These are phyloP conservation scores for Colletotrichum siamense DNA, from an alignment of 2,329 filamentous ascomycete species.

Conservation along the genomic window DNA sequence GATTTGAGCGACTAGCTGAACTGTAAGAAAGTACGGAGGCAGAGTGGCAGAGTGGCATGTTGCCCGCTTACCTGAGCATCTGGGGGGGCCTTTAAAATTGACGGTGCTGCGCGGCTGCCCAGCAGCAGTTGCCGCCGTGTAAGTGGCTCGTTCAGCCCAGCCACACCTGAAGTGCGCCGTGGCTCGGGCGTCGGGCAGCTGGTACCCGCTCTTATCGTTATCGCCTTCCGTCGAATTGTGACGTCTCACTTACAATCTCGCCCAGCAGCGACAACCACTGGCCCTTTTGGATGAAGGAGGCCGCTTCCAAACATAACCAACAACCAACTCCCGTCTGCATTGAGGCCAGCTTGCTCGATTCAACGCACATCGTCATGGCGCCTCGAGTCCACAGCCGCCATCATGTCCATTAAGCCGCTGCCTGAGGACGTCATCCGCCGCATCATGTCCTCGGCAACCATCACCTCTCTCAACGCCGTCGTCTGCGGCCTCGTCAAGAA, in stretches of 20 bases:
- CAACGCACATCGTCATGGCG: not conserved
- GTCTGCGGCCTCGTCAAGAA: conserved; percentile 80
- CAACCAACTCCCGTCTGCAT: not conserved
- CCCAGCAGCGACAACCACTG: not conserved
- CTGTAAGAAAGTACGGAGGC: not conserved
- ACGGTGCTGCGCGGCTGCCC: not conserved
- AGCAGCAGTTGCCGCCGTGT: not conserved
- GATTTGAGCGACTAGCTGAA: not conserved
- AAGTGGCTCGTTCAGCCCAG: not conserved
- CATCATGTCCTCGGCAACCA: conserved; percentile 83
- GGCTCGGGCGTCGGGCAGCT: not conserved
- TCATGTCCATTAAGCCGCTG: conserved; percentile 72
- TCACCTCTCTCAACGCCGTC: conserved; percentile 76
- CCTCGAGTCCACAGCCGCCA: not conserved
- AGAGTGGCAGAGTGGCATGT: not conserved
- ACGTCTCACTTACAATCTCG: not conserved
- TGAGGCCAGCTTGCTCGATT: not conserved
- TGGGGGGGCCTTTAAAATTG: not conserved
- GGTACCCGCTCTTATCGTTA: not conserved
- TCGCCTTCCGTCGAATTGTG: not conserved
- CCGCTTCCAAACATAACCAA: not conserved
- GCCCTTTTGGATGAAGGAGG: not conserved
- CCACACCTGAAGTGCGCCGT: not conserved
- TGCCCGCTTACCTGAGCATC: not conserved
- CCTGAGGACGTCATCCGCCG: conserved; percentile 75